Base-by-base conservation (phyloP, 495 filamentous ascomycete species). In the Neurospora sp. region DNA sequence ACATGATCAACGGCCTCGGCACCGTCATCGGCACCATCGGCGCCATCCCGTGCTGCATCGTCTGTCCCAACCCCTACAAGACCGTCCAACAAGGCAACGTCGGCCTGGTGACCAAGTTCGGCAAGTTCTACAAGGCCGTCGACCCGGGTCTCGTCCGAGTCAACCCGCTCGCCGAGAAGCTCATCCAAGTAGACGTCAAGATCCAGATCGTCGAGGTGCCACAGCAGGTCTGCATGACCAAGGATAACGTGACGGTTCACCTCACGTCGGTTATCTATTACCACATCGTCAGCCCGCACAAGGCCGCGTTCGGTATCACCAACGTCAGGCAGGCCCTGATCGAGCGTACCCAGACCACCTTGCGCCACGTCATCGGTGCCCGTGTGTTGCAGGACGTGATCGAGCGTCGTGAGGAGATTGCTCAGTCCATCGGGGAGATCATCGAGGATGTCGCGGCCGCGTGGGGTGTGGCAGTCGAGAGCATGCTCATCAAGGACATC, bases 401-500 rank as follows among this genome's bases (percentile, higher is more conserved):
- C 77, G 96, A 99, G 86, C 96, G 96, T 73, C 94, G 96, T 76
- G 96, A 99, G 82, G 96, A 99, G 82, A 92, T 99, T 73, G 96
- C 96, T 2, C 89, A 92, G 81, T 93, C 90, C 70, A 99, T 97
- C 74, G 90, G 93, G 39, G 96, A 98, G 85, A 98, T 99, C 77
- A 98, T 99, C 79, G 96, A 97, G 81, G 94, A 97, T 75, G 95
- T 97, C 6, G 96, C 96, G 20, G 83, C 88, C 37, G 94, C 93
- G 74, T 99, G 96, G 96, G 96, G 96, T 83, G 94, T 97, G 27
- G 88, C 92, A 79, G 96, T 99, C 73, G 96, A 98, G 87, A 93
- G 90, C 78, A 99, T 99, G 96, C 89, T 99, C 73, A 93, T 99
- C 88, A 99, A 99, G 84, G 96, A 99, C 82, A 97, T 99, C 81